A percentile compares a stretch with the other conserved stretches of the same genome.
Conservation (phyloP, 192 early-diverging fungal genomes). For the Irineochytrium annulatum region DNA sequence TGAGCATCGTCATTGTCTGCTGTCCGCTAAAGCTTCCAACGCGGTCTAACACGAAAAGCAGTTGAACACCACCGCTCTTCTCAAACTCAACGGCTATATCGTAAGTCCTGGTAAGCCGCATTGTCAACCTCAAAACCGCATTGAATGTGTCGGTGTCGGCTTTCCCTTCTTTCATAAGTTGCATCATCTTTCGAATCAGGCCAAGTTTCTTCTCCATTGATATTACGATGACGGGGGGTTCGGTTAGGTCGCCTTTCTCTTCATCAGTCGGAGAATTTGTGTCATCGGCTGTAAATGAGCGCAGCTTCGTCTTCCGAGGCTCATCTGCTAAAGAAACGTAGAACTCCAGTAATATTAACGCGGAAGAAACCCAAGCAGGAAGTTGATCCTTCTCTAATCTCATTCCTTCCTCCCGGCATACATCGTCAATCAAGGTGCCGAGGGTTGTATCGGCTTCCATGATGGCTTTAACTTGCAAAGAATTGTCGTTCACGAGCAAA, state of each 20-base stretch:
- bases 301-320: slow-evolving; percentile 30
- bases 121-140: slow-evolving; percentile 72
- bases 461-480: too few species aligned
- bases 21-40: slow-evolving; percentile 72
- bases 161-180: slow-evolving; percentile 21
- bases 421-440: too few species aligned
- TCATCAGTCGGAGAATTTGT: too few species aligned
- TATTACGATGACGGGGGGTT: too few species aligned
- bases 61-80: slow-evolving; percentile 57
- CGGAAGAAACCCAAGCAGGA: slow-evolving; percentile 18
- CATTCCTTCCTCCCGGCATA: too few species aligned
- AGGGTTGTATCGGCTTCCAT: too few species aligned
- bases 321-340: slow-evolving; percentile 61
- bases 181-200: slow-evolving; percentile 31
- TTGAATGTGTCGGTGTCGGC: slow-evolving; percentile 49
- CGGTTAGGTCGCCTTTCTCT: too few species aligned
- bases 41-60: slow-evolving; percentile 60
- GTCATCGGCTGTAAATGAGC: not conserved
- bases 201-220: too few species aligned
- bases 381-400: too few species aligned
- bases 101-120: slow-evolving; percentile 75
- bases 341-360: slow-evolving; percentile 58
- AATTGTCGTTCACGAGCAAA: slow-evolving; percentile 53
- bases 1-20: slow-evolving; percentile 73
- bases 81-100: slow-evolving; percentile 64